phyloP scores from a whole-genome alignment of 345 rosid genomes.

The Bretschneidera sinensis region DNA sequence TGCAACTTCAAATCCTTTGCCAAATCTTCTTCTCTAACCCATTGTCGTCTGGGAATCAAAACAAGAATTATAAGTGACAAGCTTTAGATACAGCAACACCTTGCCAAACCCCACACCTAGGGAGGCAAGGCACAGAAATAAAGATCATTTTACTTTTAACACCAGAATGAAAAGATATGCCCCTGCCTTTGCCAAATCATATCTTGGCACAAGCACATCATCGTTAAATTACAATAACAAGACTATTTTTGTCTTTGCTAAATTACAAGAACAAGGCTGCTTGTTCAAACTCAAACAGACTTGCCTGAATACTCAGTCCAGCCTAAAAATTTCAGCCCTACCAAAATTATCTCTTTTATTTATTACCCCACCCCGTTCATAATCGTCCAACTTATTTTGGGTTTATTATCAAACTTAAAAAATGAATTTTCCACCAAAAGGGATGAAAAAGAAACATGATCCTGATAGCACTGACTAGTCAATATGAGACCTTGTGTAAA shows the following conservation, averaged over 20 bases:
- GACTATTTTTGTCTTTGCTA: no score
- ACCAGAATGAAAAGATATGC: not conserved
- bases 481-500: no score
- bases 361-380: not conserved
- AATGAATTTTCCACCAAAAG: not conserved
- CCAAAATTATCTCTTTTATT: not conserved
- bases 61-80: not conserved
- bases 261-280: not conserved
- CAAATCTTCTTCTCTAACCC: constrained; percentile 97
- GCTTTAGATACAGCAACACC: constrained; percentile 3
- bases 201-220: not conserved
- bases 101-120: not conserved
- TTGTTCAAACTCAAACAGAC: not conserved
- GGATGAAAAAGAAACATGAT: not conserved
- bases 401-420: not conserved
- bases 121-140: not conserved
- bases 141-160: not conserved
- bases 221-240: no score
- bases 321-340: not conserved
- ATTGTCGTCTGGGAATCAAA: constrained; percentile 53
- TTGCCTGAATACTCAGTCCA: no score
- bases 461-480: no score
- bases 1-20: constrained; percentile 81
- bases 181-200: not conserved
- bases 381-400: not conserved